These are phyloP conservation scores for Botrytis cinerea DNA, from an alignment of 2,329 filamentous ascomycete species.

Conservation along the genomic window DNA sequence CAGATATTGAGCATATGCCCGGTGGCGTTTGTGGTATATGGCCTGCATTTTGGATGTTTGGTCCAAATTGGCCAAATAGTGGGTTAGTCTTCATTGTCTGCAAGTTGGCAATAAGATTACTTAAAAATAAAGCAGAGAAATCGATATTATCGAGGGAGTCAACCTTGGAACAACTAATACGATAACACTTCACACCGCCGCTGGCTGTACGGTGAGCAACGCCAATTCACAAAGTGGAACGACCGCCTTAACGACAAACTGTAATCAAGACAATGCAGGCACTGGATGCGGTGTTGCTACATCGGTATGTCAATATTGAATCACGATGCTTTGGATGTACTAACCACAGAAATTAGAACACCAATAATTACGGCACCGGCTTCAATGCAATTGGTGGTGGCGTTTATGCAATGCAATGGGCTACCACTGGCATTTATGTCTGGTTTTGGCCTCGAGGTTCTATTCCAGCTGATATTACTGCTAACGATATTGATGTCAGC, in stretches of 20 bases:
- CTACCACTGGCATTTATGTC: slow-evolving; percentile 63
- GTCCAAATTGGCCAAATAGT: slow-evolving; percentile 36
- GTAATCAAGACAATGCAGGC: slow-evolving; percentile 50
- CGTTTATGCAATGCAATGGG: slow-evolving; percentile 55
- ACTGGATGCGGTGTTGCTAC: slow-evolving; percentile 39
- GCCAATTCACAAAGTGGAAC: slow-evolving; percentile 47
- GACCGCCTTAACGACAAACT: slow-evolving; percentile 41
- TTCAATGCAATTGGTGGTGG: slow-evolving; percentile 64
- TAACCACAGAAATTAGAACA: slow-evolving; percentile 36
- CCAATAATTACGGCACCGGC: slow-evolving; percentile 58
- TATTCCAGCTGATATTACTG: slow-evolving; percentile 66
- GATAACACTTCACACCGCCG: slow-evolving; percentile 50
- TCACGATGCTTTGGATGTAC: neutral
- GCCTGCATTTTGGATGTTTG: slow-evolving; percentile 45
- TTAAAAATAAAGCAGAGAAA: slow-evolving; percentile 25
- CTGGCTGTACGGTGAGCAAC: slow-evolving; percentile 48
- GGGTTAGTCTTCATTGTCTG: neutral
- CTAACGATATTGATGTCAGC: slow-evolving; percentile 56
- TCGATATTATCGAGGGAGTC: slow-evolving; percentile 51
- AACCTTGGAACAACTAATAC: slow-evolving; percentile 47
- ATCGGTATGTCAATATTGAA: neutral
- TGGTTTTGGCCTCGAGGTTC: slow-evolving; percentile 70
- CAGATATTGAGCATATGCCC: slow-evolving; percentile 72
- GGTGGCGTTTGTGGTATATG: slow-evolving; percentile 43
- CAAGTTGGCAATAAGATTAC: neutral